These are phyloP conservation scores for Leishmania lainsoni DNA, from an alignment of 208 protist species.

Conservation along the genomic window DNA sequence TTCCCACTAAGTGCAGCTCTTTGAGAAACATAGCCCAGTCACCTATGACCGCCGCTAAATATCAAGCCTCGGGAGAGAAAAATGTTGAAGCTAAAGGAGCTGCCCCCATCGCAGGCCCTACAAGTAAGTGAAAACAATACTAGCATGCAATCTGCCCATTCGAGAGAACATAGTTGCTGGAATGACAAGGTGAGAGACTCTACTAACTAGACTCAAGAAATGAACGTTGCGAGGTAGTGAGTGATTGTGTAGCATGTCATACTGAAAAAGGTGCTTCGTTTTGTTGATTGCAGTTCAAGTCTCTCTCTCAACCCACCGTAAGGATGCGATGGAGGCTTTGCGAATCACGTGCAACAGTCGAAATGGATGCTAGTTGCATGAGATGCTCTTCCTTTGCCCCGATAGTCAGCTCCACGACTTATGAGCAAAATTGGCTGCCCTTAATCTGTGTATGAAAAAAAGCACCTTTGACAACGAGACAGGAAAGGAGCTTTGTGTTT, in stretches of 20 bases:
- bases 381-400: not conserved
- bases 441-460: slow-evolving; percentile 8
- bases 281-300: not conserved
- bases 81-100: not conserved
- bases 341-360: not conserved
- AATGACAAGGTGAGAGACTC: not conserved
- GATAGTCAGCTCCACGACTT: not conserved
- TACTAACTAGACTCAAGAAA: not conserved
- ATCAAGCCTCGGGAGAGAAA: not conserved
- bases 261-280: not conserved
- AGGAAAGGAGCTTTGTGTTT: not conserved
- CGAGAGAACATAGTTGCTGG: not conserved
- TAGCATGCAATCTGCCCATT: not conserved
- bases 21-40: not conserved
- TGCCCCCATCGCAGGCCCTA: not conserved
- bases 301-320: not conserved
- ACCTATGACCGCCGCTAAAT: not conserved
- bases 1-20: not conserved
- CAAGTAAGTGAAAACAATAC: not conserved
- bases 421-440: not conserved
- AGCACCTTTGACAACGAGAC: not conserved
- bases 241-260: not conserved
- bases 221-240: not conserved
- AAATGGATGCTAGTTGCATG: not conserved
- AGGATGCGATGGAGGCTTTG: not conserved